Conservation (phyloP, 2,329 filamentous ascomycete species). For the Akanthomyces muscarius region DNA sequence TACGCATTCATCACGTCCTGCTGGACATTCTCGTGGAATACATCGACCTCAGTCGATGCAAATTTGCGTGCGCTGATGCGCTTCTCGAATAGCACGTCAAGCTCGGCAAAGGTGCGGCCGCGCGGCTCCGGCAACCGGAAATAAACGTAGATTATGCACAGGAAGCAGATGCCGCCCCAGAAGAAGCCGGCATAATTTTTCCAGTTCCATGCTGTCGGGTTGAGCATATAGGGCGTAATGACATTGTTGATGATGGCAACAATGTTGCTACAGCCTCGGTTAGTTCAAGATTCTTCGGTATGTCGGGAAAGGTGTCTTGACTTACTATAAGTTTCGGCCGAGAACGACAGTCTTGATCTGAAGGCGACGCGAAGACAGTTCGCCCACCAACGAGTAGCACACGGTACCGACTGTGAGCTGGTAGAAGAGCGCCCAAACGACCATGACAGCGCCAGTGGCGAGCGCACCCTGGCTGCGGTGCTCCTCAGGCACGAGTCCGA, state of each 20-base stretch:
- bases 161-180: constrained; percentile 76
- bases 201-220: constrained; percentile 84
- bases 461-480: constrained; percentile 61
- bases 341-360: constrained; percentile 91
- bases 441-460: constrained; percentile 81
- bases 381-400: constrained; percentile 82
- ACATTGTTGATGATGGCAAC: constrained; percentile 78
- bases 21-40: constrained; percentile 50
- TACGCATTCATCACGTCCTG: constrained; percentile 46
- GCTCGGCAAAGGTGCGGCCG: constrained; percentile 78
- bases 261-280: constrained; percentile 54
- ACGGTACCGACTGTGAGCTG: constrained; percentile 86
- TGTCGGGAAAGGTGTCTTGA: constrained; percentile 17
- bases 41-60: constrained; percentile 52
- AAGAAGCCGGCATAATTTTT: constrained; percentile 84
- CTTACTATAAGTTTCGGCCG: constrained; percentile 69
- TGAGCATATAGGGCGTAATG: constrained; percentile 88
- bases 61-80: constrained; percentile 70
- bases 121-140: constrained; percentile 77
- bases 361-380: constrained; percentile 75
- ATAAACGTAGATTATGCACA: constrained; percentile 67
- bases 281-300: not conserved
- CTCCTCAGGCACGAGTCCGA: constrained; percentile 64
- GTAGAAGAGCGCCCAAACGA: constrained; percentile 77
- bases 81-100: constrained; percentile 80